A percentile compares a stretch with the other conserved stretches of the same genome.
These are phyloP conservation scores for Ilyonectria mors-panacis DNA, from an alignment of 2,329 filamentous ascomycete species.

Conservation along the genomic window DNA sequence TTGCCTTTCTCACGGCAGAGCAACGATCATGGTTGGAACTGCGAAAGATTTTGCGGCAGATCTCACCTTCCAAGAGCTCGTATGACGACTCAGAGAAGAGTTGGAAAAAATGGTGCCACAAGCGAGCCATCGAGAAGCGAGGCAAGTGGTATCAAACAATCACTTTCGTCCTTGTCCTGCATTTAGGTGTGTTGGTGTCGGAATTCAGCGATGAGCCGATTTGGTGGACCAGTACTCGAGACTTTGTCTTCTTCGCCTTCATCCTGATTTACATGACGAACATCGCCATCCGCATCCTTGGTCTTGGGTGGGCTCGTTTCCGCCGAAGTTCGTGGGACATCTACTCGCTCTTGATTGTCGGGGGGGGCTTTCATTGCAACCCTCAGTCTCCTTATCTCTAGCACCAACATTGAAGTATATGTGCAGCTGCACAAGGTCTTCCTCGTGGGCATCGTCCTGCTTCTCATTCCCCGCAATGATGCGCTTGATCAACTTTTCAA, in stretches of 20 bases:
- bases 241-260: slow-evolving; percentile 84
- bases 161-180: slow-evolving; percentile 84
- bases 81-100: slow-evolving; percentile 81
- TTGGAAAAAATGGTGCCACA: slow-evolving; percentile 96
- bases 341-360: slow-evolving; percentile 85
- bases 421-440: slow-evolving; percentile 93
- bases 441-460: slow-evolving; percentile 87
- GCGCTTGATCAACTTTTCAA: slow-evolving; percentile 99
- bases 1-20: slow-evolving; percentile 94
- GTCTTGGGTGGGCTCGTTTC: slow-evolving; percentile 93
- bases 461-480: slow-evolving; percentile 96
- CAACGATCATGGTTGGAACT: slow-evolving; percentile 97
- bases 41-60: slow-evolving; percentile 90
- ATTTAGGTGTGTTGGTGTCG: slow-evolving; percentile 85
- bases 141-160: slow-evolving; percentile 91
- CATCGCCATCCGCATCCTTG: slow-evolving; percentile 85
- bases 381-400: slow-evolving; percentile 80
- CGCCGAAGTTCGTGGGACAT: slow-evolving; percentile 95
- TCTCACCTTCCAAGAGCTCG: slow-evolving; percentile 94
- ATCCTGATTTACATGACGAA: slow-evolving; percentile 88
- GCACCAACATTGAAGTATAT: slow-evolving; percentile 73
- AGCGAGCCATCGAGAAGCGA: slow-evolving; percentile 92
- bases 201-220: slow-evolving; percentile 85
- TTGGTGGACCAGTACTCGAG: slow-evolving; percentile 80
- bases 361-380: slow-evolving; percentile 85